A percentile compares a stretch with the other conserved stretches of the same genome.
These are phyloP conservation scores for Chenopodium berlandieri DNA, from an alignment of 148 eudicot species.

Conservation along the genomic window DNA sequence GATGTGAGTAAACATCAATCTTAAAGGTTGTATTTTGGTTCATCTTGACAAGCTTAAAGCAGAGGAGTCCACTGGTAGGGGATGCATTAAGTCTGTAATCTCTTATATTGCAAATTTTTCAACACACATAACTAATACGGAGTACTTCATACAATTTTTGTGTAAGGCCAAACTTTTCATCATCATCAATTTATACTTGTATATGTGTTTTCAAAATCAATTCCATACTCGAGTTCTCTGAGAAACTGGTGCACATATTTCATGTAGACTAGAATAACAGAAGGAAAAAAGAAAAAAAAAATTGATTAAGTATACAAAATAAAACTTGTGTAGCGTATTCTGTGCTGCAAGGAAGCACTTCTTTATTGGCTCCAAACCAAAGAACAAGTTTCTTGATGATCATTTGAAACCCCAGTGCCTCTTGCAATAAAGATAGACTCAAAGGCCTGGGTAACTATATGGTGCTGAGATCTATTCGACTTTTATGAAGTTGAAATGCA, in stretches of 20 bases:
- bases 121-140: too few relatives aligned
- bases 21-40: too few relatives aligned
- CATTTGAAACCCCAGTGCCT: background rate
- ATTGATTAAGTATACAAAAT: background rate
- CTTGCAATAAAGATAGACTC: background rate
- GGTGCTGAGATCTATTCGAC: slow-evolving; percentile 67
- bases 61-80: too few relatives aligned
- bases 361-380: too few relatives aligned
- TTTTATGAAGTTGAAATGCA: slow-evolving; percentile 89
- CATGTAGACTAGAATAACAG: background rate
- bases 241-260: background rate
- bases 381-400: background rate
- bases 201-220: too few relatives aligned
- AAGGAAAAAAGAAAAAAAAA: too few relatives aligned
- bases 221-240: background rate
- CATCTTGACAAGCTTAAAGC: too few relatives aligned
- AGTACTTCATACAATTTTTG: background rate
- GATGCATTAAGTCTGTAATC: background rate
- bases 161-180: background rate
- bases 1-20: too few relatives aligned
- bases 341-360: background rate
- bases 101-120: too few relatives aligned
- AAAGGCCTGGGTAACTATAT: slow-evolving; percentile 20
- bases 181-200: background rate
- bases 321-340: background rate